A percentile compares a stretch with the other conserved stretches of the same genome.
Evolutionary conservation across 108 stramenopile species (phyloP).

Genomic region (Craspedostauros australis): DNA sequence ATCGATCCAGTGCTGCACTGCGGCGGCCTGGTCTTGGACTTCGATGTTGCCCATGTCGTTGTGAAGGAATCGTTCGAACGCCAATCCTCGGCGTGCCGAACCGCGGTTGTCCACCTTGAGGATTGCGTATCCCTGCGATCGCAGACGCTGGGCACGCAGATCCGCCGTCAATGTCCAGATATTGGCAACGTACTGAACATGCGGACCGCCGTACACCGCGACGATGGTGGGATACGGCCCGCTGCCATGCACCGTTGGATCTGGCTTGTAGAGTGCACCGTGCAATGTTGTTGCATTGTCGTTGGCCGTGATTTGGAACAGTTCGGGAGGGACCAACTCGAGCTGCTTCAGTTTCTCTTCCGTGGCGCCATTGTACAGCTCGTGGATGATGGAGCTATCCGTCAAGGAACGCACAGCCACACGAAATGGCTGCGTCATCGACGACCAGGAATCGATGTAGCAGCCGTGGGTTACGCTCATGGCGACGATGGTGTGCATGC

Average conservation of each 20-base stretch:
- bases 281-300: conserved; percentile 11
- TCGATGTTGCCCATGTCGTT: conserved; percentile 44
- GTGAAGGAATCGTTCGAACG: conserved; percentile 47
- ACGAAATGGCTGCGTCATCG: too few species aligned
- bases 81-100: conserved; percentile 36
- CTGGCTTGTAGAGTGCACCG: conserved; percentile 38
- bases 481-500: too few species aligned
- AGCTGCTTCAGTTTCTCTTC: too few species aligned
- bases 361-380: too few species aligned
- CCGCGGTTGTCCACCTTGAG: conserved; percentile 70
- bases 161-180: conserved; percentile 34
- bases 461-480: too few species aligned
- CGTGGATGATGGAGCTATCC: too few species aligned
- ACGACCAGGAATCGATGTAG: too few species aligned
- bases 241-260: conserved; percentile 16
- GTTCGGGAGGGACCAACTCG: too few species aligned
- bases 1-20: conserved; percentile 22
- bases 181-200: conserved; percentile 37
- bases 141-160: conserved; percentile 42
- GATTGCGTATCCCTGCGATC: conserved; percentile 39
- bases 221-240: conserved; percentile 48
- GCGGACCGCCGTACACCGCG: conserved; percentile 59
- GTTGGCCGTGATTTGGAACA: too few species aligned
- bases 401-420: too few species aligned
- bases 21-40: conserved; percentile 51